Evolutionary conservation across 1,284 basidiomycete genomes (phyloP), one percentile per base, ranked within the genome.

Genomic region (Ustilago vetiveriae): DNA sequence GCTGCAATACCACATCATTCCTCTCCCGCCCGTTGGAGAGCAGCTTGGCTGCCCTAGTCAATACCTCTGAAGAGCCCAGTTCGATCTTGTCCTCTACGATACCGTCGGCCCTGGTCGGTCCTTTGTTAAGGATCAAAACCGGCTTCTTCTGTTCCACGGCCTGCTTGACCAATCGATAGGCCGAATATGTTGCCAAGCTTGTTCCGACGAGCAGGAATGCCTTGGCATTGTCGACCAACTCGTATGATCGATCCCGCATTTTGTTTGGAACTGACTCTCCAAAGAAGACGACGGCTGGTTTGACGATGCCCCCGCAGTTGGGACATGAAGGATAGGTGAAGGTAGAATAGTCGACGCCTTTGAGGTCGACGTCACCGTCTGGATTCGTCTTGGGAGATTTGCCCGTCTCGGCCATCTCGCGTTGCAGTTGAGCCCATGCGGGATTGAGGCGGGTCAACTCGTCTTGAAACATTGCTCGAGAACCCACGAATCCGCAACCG

Each of bases 281-380:
- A 40, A 82, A 82, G 41, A 82, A 80, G 32, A 79, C 68, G 16
- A 82, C 80, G 11, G 64, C 63, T 0, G 81, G 81, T 58, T 82
- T 82, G 22, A 82, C 57, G 2, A 81, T 60, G 17, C 81, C 80
- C 21, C 74, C 76, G 55, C 81, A 82, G 43, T 62, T 68, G 5
- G 80, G 79, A 47, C 81, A 82, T 3, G 72, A 19, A 2, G 78
- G 75, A 36, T 78, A 79, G 41, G 64, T 23, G 46, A 82, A 82
- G 2, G 78, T 75, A 22, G 49, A 52, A 63, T 82, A 82, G 48
- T 81, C 77, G 42, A 74, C 73, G 16, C 73, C 65, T 45, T 71
- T 67, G n/a, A 81, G 64, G 32, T 76, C 65, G 4, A 74, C 67
- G 43, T 82, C 81, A 29, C 81, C 81, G 54, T 82, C 81, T 2